Percentiles rank a stretch among this genome's conserved stretches.
Conservation (phyloP, 148 eudicot genomes). For the Amaranthus cruentus region DNA sequence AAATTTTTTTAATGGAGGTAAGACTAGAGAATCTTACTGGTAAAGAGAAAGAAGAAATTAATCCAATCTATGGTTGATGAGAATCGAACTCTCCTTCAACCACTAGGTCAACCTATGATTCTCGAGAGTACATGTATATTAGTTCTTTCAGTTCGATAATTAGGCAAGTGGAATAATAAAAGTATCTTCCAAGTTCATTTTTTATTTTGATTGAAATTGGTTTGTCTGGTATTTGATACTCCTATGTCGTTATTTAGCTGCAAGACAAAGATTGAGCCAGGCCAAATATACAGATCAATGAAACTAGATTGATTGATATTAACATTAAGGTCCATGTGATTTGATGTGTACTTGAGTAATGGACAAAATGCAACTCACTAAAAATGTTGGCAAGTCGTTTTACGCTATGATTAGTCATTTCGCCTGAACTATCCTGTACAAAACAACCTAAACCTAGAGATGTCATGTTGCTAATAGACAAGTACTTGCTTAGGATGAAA, state of each 20-base stretch:
- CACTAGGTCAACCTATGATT: no score
- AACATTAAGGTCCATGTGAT: conserved; percentile 4
- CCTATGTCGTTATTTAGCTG: not conserved
- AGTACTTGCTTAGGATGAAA: no score
- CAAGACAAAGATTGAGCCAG: conserved; percentile 14
- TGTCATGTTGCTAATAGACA: no score
- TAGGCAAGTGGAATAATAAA: conserved; percentile 12
- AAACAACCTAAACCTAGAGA: no score
- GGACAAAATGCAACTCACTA: not conserved
- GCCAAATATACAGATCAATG: conserved; percentile 4
- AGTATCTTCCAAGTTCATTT: not conserved
- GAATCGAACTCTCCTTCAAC: no score
- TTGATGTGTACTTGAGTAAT: not conserved
- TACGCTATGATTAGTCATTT: no score
- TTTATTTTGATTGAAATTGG: not conserved
- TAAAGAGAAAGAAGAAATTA: no score
- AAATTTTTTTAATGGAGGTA: no score
- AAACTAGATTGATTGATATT: not conserved
- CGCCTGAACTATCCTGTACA: no score
- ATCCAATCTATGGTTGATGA: no score
- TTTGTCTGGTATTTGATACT: not conserved
- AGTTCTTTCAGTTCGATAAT: not conserved
- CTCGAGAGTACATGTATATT: not conserved
- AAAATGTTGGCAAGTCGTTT: no score
- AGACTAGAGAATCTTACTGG: no score